These are phyloP conservation scores for Tylopilus vinaceipallidus DNA, from an alignment of 768 basidiomycete genomes.

Conservation along the genomic window DNA sequence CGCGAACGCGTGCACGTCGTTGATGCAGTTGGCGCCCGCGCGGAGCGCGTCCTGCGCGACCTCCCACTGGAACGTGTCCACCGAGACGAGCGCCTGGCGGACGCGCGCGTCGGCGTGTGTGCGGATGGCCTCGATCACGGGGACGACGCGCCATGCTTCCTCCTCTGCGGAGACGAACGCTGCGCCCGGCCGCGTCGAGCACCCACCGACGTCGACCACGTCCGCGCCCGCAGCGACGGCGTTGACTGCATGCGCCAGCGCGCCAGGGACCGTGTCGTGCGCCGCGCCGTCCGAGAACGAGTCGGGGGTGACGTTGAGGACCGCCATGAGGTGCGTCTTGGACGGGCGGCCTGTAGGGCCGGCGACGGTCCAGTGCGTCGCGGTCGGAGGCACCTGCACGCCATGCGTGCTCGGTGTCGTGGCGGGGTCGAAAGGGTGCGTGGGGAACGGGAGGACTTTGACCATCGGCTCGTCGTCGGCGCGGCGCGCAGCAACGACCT, in stretches of 20 bases:
- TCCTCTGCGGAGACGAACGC: slow-evolving; percentile 63
- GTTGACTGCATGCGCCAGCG: slow-evolving; percentile 48
- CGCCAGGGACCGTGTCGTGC: slow-evolving; percentile 52
- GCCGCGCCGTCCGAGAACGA: slow-evolving; percentile 89
- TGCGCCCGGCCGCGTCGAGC: slow-evolving; percentile 86
- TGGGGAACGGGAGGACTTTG: slow-evolving; percentile 75
- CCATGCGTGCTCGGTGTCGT: slow-evolving; percentile 3
- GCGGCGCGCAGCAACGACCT: slow-evolving; percentile 34
- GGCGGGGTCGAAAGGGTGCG: slow-evolving; percentile 45
- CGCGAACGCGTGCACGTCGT: slow-evolving; percentile 82
- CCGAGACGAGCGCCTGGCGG: slow-evolving; percentile 17
- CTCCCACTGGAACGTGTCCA: slow-evolving; percentile 28
- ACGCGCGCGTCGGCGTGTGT: slow-evolving; percentile 18
- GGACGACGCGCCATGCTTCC: slow-evolving; percentile 70
- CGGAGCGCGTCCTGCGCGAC: slow-evolving; percentile 43
- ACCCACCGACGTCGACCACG: slow-evolving; percentile 94
- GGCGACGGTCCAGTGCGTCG: slow-evolving; percentile 21
- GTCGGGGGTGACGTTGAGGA: slow-evolving; percentile 91
- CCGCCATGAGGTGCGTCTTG: slow-evolving; percentile 81
- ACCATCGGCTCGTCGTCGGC: slow-evolving; percentile 49
- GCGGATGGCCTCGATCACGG: slow-evolving; percentile 63
- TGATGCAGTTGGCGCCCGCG: slow-evolving; percentile 81
- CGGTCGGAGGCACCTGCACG: slow-evolving; percentile 18
- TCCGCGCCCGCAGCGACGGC: slow-evolving; percentile 59
- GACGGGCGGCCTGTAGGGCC: slow-evolving; percentile 13